Conservation (phyloP, 345 rosid genomes). For the Populus simonii region DNA sequence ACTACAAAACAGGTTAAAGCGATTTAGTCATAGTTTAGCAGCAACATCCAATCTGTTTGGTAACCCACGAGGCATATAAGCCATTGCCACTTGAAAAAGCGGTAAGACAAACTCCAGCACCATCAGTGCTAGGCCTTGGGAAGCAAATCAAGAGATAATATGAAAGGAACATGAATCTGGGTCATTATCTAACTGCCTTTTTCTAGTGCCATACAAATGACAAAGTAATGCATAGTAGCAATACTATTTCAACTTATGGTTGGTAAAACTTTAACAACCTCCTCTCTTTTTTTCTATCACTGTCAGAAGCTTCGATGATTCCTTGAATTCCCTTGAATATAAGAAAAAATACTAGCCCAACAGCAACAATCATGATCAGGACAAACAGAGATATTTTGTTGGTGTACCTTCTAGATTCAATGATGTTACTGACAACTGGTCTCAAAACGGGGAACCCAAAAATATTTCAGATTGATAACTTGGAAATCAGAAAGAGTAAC, state of each 20-base stretch:
- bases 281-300: slow-evolving; percentile 48
- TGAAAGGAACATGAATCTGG: slow-evolving; percentile 77
- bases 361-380: slow-evolving; percentile 52
- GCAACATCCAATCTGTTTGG: slow-evolving; percentile 59
- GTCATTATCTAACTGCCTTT: slow-evolving; percentile 63
- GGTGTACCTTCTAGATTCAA: slow-evolving; percentile 76
- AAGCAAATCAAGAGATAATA: slow-evolving; percentile 77
- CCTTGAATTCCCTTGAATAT: slow-evolving; percentile 84
- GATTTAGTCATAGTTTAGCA: slow-evolving; percentile 53
- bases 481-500: neutral
- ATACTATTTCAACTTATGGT: slow-evolving; percentile 89
- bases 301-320: slow-evolving; percentile 40
- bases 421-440: slow-evolving; percentile 50
- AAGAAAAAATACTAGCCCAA: slow-evolving; percentile 70
- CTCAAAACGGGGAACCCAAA: neutral
- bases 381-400: slow-evolving; percentile 69
- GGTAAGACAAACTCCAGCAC: slow-evolving; percentile 66
- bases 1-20: slow-evolving; percentile 63
- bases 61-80: slow-evolving; percentile 86
- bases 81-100: slow-evolving; percentile 82
- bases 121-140: slow-evolving; percentile 76
- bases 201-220: slow-evolving; percentile 91
- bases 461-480: slow-evolving; percentile 1
- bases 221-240: slow-evolving; percentile 69
- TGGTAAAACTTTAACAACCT: slow-evolving; percentile 48